Evolutionary conservation across 2,329 filamentous ascomycete species (phyloP).

Genomic region (Leptographium lundbergii): DNA sequence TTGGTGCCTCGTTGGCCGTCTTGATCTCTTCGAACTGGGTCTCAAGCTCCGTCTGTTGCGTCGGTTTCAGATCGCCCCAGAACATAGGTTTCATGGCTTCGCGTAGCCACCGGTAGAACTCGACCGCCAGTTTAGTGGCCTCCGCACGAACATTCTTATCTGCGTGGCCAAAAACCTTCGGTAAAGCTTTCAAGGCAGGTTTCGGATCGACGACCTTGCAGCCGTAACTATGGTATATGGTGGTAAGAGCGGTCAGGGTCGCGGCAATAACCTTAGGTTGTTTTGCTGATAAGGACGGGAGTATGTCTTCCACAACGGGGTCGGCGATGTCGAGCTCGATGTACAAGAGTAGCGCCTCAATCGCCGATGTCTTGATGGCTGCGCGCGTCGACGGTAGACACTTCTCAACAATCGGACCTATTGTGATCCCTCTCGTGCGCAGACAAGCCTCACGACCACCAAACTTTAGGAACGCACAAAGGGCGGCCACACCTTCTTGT

Average conservation of each 20-base stretch:
- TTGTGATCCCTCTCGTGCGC: conserved; percentile 62
- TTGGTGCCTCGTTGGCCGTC: conserved; percentile 59
- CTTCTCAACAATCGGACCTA: conserved; percentile 79
- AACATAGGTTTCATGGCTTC: conserved; percentile 98
- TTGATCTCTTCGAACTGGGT: conserved; percentile 91
- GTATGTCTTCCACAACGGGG: conserved; percentile 79
- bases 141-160: conserved; percentile 97
- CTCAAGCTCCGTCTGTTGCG: conserved; percentile 88
- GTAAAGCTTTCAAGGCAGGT: conserved; percentile 73
- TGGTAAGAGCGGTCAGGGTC: conserved; percentile 62
- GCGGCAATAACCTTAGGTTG: conserved; percentile 73
- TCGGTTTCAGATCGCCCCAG: conserved; percentile 88
- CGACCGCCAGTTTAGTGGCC: conserved; percentile 79
- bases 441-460: conserved; percentile 68
- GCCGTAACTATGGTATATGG: conserved; percentile 86
- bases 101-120: conserved; percentile 92
- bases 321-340: conserved; percentile 79
- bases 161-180: conserved; percentile 88
- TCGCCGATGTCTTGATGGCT: conserved; percentile 72
- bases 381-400: conserved; percentile 78
- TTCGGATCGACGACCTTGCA: conserved; percentile 94
- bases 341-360: conserved; percentile 79
- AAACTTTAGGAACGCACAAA: conserved; percentile 88
- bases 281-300: conserved; percentile 75
- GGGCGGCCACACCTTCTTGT: conserved; percentile 75